Evolutionary conservation across 192 early-diverging fungal genomes (phyloP).

Genomic region (Backusella liffmaniae): DNA sequence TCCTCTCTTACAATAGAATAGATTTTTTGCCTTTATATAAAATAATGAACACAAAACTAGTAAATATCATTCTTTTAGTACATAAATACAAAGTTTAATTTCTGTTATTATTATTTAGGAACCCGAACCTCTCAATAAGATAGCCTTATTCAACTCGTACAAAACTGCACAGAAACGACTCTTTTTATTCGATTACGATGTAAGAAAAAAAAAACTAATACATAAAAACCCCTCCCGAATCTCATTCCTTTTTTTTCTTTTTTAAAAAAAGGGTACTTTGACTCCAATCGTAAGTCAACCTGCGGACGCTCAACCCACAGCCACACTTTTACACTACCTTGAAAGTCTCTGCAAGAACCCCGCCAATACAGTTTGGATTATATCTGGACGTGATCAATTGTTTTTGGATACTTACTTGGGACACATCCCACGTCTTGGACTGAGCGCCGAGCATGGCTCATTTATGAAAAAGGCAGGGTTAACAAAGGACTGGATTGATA

Average conservation of each 20-base stretch:
- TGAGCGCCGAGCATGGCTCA: conserved; percentile 94
- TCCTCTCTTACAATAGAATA: neutral
- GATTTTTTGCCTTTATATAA: neutral
- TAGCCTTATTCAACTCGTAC: conserved; percentile 47
- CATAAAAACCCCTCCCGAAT: neutral
- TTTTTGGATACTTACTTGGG: conserved; percentile 85
- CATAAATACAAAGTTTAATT: neutral
- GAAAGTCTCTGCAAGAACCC: conserved; percentile 67
- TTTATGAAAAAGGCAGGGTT: conserved; percentile 84
- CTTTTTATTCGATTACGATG: conserved; percentile 95
- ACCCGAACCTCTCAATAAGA: conserved; percentile 37
- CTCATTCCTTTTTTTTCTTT: neutral
- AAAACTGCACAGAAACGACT: conserved; percentile 65
- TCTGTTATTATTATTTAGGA: conserved; percentile 5
- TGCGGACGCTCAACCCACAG: conserved; percentile 81
- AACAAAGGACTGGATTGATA: conserved; percentile 67
- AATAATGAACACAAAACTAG: neutral
- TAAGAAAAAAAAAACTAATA: conserved; percentile 30
- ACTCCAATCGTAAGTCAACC: conserved; percentile 94
- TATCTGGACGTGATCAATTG: conserved; percentile 88
- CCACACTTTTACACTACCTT: conserved; percentile 78
- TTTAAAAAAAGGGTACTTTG: conserved; percentile 78
- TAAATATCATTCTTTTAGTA: neutral
- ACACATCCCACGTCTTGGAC: conserved; percentile 70
- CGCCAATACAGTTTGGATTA: conserved; percentile 83